Base-by-base conservation (phyloP, 2,329 filamentous ascomycete genomes). In the Alternaria longipes region DNA sequence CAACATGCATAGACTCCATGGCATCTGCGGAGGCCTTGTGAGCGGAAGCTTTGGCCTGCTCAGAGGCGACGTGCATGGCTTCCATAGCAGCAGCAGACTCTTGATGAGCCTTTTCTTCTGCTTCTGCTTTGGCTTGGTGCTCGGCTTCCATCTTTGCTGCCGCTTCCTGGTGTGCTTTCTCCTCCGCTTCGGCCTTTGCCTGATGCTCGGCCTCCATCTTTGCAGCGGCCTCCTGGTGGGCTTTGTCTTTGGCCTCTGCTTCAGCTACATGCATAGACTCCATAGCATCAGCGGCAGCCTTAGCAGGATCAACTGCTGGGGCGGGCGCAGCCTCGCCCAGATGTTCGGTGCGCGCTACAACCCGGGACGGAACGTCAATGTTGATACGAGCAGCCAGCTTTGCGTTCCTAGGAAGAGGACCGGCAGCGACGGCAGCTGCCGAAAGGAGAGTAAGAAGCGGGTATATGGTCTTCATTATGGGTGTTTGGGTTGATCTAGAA, bases 391-490 rank as follows among this genome's bases (percentile, higher is more conserved):
- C 34, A 16, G 32, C 44, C 30, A 59, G 34, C 36, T 53, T 52
- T 18, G 42, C 50, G 32, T 56, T 44, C 34, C 45, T 28, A 4
- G 70, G 67, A 18, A 73, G 60, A 34, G 70, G 69, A 9, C 66
- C 68, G n/a, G 69, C 69, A 12, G 57, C 63, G 22, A 72, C 66
- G 22, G 66, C 32, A 5, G 65, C 64, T 22, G 64, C 64, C 11
- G 65, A 71, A 30, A 71, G 55, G 40, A 73, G 60, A 1, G 69
- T 65, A 41, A 73, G 59, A 34, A 72, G 62, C n/a, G 69, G 61
- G 52, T 72, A 69, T 24, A 67, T 59, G 45, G 65, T 65, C 68
- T 72, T 73, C 70, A 73, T 73, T 66, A 62, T 69, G 55, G 49
- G 42, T 28, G 12, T 18, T 50, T 14, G 30, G 20, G 9, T 57